These are phyloP conservation scores for Termitomyces sp. DNA, from an alignment of 768 basidiomycete species.

Conservation along the genomic window DNA sequence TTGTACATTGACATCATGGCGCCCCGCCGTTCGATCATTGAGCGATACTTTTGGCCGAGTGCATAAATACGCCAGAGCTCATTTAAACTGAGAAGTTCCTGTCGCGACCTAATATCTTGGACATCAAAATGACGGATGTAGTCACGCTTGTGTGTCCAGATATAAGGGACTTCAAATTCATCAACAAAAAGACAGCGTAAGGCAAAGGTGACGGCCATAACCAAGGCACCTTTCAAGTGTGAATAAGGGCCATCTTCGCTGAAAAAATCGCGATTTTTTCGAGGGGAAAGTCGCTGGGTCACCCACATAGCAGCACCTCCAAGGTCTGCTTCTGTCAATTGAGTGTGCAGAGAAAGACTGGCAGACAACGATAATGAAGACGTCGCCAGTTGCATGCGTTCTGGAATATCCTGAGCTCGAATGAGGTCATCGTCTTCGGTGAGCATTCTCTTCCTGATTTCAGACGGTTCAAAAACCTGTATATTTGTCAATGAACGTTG, in stretches of 20 bases:
- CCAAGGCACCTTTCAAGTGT: conserved; percentile 59
- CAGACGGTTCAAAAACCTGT: conserved; percentile 96
- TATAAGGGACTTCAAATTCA: conserved; percentile 90
- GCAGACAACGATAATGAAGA: conserved; percentile 73
- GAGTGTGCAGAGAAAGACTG: conserved; percentile 52
- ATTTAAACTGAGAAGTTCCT: conserved; percentile 66
- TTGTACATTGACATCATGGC: conserved; percentile 60
- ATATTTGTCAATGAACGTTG: neutral
- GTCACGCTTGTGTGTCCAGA: conserved; percentile 92
- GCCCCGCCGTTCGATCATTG: conserved; percentile 68
- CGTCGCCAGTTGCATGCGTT: conserved; percentile 89
- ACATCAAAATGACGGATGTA: conserved; percentile 81
- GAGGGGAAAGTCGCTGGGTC: conserved; percentile 65
- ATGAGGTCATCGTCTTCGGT: conserved; percentile 95
- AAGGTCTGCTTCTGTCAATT: conserved; percentile 67
- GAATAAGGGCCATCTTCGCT: conserved; percentile 53
- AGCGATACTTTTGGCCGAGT: conserved; percentile 88
- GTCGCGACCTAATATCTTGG: conserved; percentile 49
- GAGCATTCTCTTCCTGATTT: conserved; percentile 83
- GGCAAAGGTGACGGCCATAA: conserved; percentile 73
- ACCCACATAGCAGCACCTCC: conserved; percentile 87
- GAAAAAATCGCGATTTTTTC: conserved; percentile 72
- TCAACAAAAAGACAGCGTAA: conserved; percentile 82
- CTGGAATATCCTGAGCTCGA: conserved; percentile 84
- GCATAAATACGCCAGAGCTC: conserved; percentile 91